Evolutionary conservation across 441 rosid species (phyloP).

Genomic region (Isatis lusitanica): DNA sequence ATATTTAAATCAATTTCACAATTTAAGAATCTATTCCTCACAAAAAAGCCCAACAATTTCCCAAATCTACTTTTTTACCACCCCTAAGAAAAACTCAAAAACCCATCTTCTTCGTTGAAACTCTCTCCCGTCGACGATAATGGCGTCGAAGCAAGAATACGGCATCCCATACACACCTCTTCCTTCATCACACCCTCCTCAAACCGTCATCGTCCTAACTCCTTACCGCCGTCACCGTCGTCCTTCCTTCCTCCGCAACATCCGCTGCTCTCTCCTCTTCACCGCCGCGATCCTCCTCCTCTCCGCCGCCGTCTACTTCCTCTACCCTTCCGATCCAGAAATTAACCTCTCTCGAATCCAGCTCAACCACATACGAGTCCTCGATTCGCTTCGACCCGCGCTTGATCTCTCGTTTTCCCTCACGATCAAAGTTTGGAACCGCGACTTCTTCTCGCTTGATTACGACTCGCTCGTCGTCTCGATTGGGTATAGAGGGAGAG

Average conservation of each 20-base stretch:
- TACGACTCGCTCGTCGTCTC: conserved; percentile 58
- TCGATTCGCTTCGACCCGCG: conserved; percentile 42
- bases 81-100: neutral
- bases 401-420: conserved; percentile 72
- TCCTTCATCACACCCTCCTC: conserved; percentile 34
- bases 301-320: conserved; percentile 46
- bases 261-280: conserved; percentile 49
- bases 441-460: conserved; percentile 63
- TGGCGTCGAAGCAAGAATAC: conserved; percentile 40
- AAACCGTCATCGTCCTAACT: conserved; percentile 52
- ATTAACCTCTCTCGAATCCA: conserved; percentile 52
- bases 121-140: conserved; percentile 1
- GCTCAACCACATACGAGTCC: conserved; percentile 59
- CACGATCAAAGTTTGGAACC: conserved; percentile 56
- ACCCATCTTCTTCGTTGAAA: neutral
- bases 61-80: neutral
- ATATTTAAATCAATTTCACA: neutral
- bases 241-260: conserved; percentile 25
- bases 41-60: neutral
- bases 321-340: conserved; percentile 75
- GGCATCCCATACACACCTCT: conserved; percentile 41
- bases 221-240: conserved; percentile 36
- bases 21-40: neutral
- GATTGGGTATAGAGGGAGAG: conserved; percentile 72
- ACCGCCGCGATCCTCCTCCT: conserved; percentile 50